Percentiles rank a stretch among this genome's conserved stretches.
phyloP scores from a whole-genome alignment of 2,329 filamentous ascomycete genomes.

The Epichloe aotearoae region DNA sequence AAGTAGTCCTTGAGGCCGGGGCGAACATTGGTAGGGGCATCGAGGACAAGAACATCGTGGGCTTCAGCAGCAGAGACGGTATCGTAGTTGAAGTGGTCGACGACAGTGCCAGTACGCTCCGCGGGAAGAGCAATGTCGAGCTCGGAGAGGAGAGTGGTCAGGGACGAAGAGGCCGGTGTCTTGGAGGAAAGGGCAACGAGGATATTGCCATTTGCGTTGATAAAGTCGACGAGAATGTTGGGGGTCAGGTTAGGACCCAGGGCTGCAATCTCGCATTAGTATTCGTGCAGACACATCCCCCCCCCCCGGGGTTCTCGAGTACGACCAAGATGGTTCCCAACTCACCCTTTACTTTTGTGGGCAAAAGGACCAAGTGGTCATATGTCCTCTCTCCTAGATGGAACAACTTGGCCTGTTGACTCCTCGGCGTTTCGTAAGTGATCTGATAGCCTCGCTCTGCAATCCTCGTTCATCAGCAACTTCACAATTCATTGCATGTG shows the following conservation, averaged over 20 bases:
- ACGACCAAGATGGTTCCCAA: not conserved
- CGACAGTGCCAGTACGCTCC: conserved; percentile 72
- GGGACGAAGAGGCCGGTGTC: conserved; percentile 53
- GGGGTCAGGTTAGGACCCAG: conserved; percentile 82
- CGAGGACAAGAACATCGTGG: conserved; percentile 78
- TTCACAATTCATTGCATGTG: not conserved
- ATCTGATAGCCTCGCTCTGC: conserved; percentile 73
- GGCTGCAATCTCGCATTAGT: conserved; percentile 31
- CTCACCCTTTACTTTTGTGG: conserved; percentile 75
- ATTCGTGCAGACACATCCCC: not conserved
- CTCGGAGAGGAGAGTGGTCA: conserved; percentile 71
- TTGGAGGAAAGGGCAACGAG: conserved; percentile 70
- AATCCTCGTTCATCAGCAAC: conserved; percentile 12
- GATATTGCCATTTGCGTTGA: conserved; percentile 86
- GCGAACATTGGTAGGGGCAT: conserved; percentile 51
- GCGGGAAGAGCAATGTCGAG: conserved; percentile 78
- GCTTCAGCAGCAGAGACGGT: conserved; percentile 59
- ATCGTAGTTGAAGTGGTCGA: conserved; percentile 96
- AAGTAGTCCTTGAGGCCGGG: conserved; percentile 69
- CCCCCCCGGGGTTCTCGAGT: not conserved
- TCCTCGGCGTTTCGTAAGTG: conserved; percentile 72
- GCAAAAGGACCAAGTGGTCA: conserved; percentile 83
- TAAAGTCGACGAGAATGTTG: conserved; percentile 74
- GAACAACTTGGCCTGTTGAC: conserved; percentile 64
- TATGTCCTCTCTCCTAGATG: conserved; percentile 70